phyloP scores from a whole-genome alignment of 257 asterid species.

The Lycium ferocissimum region DNA sequence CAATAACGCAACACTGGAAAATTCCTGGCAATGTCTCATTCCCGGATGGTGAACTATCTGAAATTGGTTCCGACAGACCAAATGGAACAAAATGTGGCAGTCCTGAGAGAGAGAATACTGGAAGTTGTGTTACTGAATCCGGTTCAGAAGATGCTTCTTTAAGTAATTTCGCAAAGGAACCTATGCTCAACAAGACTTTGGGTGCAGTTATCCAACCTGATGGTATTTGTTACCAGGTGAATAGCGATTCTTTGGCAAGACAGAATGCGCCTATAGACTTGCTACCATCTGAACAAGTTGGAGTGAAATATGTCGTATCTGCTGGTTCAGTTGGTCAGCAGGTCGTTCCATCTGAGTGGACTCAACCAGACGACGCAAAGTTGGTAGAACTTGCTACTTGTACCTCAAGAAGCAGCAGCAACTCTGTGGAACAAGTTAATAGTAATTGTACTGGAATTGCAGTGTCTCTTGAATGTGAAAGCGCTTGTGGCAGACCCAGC shows the following conservation, averaged over 20 bases:
- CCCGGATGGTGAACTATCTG: constrained; percentile 44
- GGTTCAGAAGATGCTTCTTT: constrained; percentile 38
- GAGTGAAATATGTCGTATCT: constrained; percentile 31
- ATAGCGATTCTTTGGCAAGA: constrained; percentile 32
- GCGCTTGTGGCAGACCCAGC: neutral
- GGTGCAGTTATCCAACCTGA: constrained; percentile 34
- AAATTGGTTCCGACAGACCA: constrained; percentile 34
- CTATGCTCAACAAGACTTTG: constrained; percentile 32
- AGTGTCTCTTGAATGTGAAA: constrained; percentile 35
- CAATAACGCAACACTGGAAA: constrained; percentile 69
- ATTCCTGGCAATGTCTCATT: constrained; percentile 44
- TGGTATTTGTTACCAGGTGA: constrained; percentile 1
- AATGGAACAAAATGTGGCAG: constrained; percentile 38
- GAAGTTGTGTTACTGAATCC: constrained; percentile 42
- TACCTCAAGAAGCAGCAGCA: constrained; percentile 33
- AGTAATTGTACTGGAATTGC: constrained; percentile 34
- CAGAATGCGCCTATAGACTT: constrained; percentile 32
- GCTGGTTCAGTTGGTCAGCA: constrained; percentile 42
- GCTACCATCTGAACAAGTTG: constrained; percentile 34
- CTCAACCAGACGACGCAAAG: constrained; percentile 47
- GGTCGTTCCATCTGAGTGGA: constrained; percentile 38
- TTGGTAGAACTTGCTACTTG: constrained; percentile 42
- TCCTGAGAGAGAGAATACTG: constrained; percentile 45
- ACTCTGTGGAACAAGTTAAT: constrained; percentile 37
- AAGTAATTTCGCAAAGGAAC: constrained; percentile 30